Conservation (phyloP, 1,139 yeast species). For the Sugiyamaella neomexicana region DNA sequence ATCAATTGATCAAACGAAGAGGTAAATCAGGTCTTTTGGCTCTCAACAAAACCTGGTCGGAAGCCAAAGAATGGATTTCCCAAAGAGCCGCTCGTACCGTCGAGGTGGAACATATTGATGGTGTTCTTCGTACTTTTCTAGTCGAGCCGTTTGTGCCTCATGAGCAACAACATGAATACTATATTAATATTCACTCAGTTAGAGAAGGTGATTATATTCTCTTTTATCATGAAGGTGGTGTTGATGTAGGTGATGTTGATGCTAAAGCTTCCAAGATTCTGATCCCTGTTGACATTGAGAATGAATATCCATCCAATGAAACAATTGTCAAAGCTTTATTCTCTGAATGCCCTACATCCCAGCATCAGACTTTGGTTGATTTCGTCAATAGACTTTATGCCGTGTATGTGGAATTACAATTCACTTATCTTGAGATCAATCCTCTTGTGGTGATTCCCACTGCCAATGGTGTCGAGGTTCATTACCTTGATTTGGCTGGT, state of each 20-base stretch:
- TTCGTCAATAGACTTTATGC: conserved; percentile 50
- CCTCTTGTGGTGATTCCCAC: conserved; percentile 49
- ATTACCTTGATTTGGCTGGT: conserved; percentile 50
- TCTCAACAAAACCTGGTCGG: conserved; percentile 48
- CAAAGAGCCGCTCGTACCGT: conserved; percentile 46
- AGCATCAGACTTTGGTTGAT: conserved; percentile 45
- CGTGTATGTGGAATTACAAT: conserved; percentile 49
- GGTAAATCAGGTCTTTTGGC: conserved; percentile 49
- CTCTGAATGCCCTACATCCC: conserved; percentile 43
- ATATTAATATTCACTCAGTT: conserved; percentile 50
- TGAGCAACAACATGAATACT: conserved; percentile 48
- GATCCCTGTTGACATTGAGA: conserved; percentile 46
- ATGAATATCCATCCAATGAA: conserved; percentile 45
- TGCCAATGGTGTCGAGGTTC: conserved; percentile 44
- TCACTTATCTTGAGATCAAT: conserved; percentile 50
- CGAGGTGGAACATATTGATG: conserved; percentile 45
- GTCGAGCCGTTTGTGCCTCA: conserved; percentile 52
- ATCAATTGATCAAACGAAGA: conserved; percentile 49
- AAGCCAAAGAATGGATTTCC: conserved; percentile 46
- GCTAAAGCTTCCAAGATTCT: conserved; percentile 48
- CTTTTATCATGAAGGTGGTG: conserved; percentile 52
- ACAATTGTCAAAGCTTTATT: conserved; percentile 40
- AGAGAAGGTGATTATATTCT: conserved; percentile 51
- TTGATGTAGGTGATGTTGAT: conserved; percentile 51
- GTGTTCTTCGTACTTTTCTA: conserved; percentile 45